phyloP scores from a whole-genome alignment of 2,329 filamentous ascomycete species.

The Neocucurbitaria cava region DNA sequence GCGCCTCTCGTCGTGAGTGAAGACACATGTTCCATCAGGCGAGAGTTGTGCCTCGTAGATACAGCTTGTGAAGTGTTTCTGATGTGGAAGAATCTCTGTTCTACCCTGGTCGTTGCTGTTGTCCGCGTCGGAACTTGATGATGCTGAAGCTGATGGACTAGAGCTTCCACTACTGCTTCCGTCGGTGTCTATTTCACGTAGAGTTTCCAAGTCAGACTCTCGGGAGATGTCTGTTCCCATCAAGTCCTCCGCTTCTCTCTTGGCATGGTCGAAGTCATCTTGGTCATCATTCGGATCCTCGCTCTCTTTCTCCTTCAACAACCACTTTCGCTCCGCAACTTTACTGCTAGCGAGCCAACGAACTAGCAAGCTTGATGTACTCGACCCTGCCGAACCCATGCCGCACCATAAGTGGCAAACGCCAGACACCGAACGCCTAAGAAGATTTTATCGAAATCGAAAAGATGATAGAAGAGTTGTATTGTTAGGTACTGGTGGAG shows the following conservation, averaged over 20 bases:
- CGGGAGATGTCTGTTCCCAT: background rate
- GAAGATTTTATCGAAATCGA: no score
- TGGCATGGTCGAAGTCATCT: background rate
- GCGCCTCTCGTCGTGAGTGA: slow-evolving; percentile 62
- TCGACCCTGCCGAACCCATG: slow-evolving; percentile 17
- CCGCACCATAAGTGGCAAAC: background rate
- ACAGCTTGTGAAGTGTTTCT: slow-evolving; percentile 25
- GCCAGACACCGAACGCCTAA: background rate
- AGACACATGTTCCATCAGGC: slow-evolving; percentile 63
- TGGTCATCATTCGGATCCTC: background rate
- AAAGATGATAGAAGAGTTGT: no score
- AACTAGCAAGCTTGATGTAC: slow-evolving; percentile 17
- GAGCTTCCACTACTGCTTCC: background rate
- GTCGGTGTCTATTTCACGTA: background rate
- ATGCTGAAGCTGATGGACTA: slow-evolving; percentile 1
- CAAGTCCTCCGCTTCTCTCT: background rate
- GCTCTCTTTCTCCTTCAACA: slow-evolving; percentile 3
- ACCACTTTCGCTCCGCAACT: background rate
- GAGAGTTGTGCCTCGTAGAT: slow-evolving; percentile 41
- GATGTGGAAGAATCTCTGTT: background rate
- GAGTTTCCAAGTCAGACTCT: background rate
- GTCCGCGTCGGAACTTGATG: slow-evolving; percentile 3
- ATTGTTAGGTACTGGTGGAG: no score
- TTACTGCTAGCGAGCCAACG: slow-evolving; percentile 32
- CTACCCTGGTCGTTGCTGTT: background rate